A percentile compares a stretch with the other conserved stretches of the same genome.
phyloP scores from a whole-genome alignment of 208 protist species.

The Acanthamoeba castellanii region DNA sequence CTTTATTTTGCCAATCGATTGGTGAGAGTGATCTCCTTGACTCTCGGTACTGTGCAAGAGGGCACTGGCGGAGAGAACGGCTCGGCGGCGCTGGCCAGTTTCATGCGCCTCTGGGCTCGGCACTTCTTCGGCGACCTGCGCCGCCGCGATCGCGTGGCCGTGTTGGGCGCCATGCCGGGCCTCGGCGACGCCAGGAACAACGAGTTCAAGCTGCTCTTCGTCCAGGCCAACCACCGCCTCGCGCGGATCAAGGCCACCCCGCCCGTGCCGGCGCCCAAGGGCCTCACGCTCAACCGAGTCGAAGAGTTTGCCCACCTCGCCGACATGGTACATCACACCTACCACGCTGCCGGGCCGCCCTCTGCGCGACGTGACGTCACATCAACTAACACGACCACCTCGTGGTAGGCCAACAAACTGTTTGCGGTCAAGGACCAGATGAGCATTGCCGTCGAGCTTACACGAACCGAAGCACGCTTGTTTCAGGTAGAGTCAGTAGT shows the following conservation, averaged over 20 bases:
- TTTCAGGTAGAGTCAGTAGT: neutral
- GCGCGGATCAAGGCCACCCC: neutral
- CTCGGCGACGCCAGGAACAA: conserved; percentile 5
- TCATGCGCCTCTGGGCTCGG: conserved; percentile 31
- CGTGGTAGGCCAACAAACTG: neutral
- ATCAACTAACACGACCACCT: neutral
- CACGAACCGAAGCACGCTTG: conserved; percentile 17
- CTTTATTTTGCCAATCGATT: neutral
- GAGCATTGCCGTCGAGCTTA: conserved; percentile 43
- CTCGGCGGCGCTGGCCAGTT: neutral
- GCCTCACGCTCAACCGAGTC: neutral
- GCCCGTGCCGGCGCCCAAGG: neutral
- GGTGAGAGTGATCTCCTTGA: conserved; percentile 29
- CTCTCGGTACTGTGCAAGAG: neutral
- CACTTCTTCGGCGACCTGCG: conserved; percentile 65
- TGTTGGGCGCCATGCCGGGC: conserved; percentile 32
- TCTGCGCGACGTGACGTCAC: neutral
- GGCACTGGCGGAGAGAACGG: neutral
- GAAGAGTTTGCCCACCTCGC: conserved; percentile 51
- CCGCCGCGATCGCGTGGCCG: neutral
- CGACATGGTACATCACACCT: neutral
- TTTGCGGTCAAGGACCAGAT: conserved; percentile 20
- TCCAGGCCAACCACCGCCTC: conserved; percentile 47
- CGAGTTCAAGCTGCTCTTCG: conserved; percentile 70
- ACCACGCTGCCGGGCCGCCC: no score